These are phyloP conservation scores for Tetrapisispora iriomotensis DNA, from an alignment of 805 yeast genomes.

Conservation along the genomic window DNA sequence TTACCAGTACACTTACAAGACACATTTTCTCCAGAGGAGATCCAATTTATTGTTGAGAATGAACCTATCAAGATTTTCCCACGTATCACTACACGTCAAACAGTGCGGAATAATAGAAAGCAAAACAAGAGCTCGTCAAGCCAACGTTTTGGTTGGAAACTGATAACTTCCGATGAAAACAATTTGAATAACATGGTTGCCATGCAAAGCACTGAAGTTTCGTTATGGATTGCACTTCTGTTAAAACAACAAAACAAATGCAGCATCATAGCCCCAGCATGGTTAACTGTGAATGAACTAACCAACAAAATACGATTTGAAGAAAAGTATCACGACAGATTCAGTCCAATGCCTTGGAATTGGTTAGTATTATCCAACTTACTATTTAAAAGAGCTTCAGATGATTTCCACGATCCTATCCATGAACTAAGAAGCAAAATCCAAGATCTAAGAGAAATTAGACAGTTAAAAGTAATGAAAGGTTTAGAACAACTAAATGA, in stretches of 20 bases:
- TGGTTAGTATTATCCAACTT: slow-evolving; percentile 80
- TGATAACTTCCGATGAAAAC: slow-evolving; percentile 31
- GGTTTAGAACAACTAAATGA: slow-evolving; percentile 76
- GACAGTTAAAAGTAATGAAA: slow-evolving; percentile 69
- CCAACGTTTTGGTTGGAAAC: slow-evolving; percentile 14
- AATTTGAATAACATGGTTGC: slow-evolving; percentile 35
- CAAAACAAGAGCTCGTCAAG: background rate
- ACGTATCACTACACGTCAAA: slow-evolving; percentile 33
- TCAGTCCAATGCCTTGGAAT: slow-evolving; percentile 69
- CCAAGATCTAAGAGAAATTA: slow-evolving; percentile 76
- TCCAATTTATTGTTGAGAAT: slow-evolving; percentile 79
- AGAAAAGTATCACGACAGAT: slow-evolving; percentile 42
- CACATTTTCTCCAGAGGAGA: slow-evolving; percentile 64
- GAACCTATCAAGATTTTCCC: slow-evolving; percentile 69
- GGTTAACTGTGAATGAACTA: slow-evolving; percentile 56
- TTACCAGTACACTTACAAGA: slow-evolving; percentile 45
- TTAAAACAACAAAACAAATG: slow-evolving; percentile 80
- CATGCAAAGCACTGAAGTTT: slow-evolving; percentile 58
- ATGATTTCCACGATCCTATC: slow-evolving; percentile 67
- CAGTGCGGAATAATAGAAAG: slow-evolving; percentile 2
- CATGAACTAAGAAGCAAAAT: slow-evolving; percentile 59
- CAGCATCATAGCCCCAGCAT: slow-evolving; percentile 72
- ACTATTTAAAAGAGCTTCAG: slow-evolving; percentile 56
- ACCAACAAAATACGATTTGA: slow-evolving; percentile 59
- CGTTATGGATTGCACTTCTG: slow-evolving; percentile 81